A percentile compares a stretch with the other conserved stretches of the same genome.
phyloP scores from a whole-genome alignment of 352 stramenopile species.

The Globisporangium yorkense region DNA sequence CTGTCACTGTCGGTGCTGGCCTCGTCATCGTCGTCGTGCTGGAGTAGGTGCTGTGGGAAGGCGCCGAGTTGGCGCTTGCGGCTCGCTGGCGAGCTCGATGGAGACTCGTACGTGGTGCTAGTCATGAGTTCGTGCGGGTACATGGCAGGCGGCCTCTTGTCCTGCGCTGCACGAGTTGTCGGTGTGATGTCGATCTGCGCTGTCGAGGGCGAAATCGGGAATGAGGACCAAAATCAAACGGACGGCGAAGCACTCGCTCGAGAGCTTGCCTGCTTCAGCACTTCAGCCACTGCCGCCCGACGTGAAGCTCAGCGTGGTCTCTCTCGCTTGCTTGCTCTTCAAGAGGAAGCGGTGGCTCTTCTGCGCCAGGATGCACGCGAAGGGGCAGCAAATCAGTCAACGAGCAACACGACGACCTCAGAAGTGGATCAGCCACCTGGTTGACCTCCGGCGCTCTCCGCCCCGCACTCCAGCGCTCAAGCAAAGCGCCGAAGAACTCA shows the following conservation, averaged over 20 bases:
- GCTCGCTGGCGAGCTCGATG: not conserved
- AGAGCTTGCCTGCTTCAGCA: not conserved
- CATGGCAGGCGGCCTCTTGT: not conserved
- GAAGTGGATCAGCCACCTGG: not conserved
- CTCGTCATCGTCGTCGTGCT: conserved; percentile 4
- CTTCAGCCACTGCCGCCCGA: too few species aligned
- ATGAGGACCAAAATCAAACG: not conserved
- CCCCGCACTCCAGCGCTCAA: not conserved
- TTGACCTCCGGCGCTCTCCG: not conserved
- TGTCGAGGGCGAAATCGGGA: conserved; percentile 1
- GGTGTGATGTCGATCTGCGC: not conserved
- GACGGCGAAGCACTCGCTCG: not conserved
- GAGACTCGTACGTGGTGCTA: not conserved
- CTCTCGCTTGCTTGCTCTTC: not conserved
- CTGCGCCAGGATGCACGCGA: not conserved
- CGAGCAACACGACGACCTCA: not conserved
- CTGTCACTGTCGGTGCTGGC: not conserved
- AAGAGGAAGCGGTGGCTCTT: not conserved
- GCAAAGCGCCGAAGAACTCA: too few species aligned
- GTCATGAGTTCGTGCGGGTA: conserved; percentile 5
- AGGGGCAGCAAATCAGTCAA: not conserved
- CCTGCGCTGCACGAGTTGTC: not conserved
- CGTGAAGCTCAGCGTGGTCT: too few species aligned
- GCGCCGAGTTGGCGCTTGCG: conserved; percentile 5
- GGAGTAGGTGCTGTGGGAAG: conserved; percentile 3